Conservation (phyloP, 2,329 filamentous ascomycete genomes). For the Pseudocercospora crystallina region DNA sequence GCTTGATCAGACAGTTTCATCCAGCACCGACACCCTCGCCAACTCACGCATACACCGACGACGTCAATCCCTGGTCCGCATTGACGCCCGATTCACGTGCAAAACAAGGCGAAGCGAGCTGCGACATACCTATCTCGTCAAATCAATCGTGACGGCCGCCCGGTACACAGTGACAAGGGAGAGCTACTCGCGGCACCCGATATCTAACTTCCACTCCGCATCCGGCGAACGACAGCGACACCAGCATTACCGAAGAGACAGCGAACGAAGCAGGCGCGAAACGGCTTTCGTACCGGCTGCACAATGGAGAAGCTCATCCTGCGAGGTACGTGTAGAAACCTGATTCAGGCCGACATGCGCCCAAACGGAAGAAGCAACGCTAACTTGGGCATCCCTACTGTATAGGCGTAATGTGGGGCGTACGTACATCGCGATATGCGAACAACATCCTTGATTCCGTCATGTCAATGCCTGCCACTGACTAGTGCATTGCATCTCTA, state of each 20-base stretch:
- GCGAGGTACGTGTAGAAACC: conserved; percentile 19
- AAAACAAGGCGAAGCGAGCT: neutral
- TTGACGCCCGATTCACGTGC: conserved; percentile 17
- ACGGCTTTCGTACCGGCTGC: conserved; percentile 5
- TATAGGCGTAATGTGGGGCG: conserved; percentile 26
- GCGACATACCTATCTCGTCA: neutral
- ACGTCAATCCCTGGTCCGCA: conserved; percentile 9
- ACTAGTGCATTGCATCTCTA: conserved; percentile 5
- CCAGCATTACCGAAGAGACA: conserved; percentile 1
- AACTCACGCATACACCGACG: conserved; percentile 7
- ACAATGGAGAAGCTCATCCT: conserved; percentile 28
- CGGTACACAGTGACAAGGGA: neutral
- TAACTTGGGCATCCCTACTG: conserved; percentile 8
- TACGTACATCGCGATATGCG: conserved; percentile 10
- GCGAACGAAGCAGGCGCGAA: conserved; percentile 6
- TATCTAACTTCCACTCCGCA: too few relatives aligned
- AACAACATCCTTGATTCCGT: conserved; percentile 1
- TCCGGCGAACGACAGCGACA: too few relatives aligned
- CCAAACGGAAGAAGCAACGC: neutral
- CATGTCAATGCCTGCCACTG: conserved; percentile 5
- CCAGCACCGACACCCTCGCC: conserved; percentile 7
- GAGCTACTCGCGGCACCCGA: neutral
- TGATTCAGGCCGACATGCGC: conserved; percentile 1
- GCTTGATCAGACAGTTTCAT: neutral
- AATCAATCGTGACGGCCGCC: neutral